Base-by-base conservation (phyloP, 495 filamentous ascomycete species). In the Lasiosphaeriaceae sp. region DNA sequence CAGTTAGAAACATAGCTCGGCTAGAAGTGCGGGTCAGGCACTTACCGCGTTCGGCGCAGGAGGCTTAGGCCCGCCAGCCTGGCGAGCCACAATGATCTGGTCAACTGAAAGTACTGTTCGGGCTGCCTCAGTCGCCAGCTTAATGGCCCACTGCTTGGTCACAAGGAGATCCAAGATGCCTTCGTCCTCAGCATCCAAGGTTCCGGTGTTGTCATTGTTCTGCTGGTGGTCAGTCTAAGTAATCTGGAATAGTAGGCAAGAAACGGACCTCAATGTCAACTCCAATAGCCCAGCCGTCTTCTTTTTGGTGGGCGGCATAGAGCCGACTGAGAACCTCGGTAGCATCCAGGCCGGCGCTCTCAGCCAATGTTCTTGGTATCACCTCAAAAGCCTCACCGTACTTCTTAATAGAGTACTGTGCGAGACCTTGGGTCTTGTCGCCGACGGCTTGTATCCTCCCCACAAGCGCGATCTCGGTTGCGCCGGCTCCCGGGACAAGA, bases 351-450 rank as follows among this genome's bases (percentile, higher is more conserved):
- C 95, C 95, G 31, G 92, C 92, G 53, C 88, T 93, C 71, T 97
- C 95, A 52, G 95, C 95, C 39, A 99, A 77, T 9, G 90, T 96
- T 54, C 92, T 84, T 4, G 95, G 92, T 44, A 99, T 85, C 50
- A 99, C 92, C 73, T 99, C 95, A 69, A 99, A 99, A 16, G 95
- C 92, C 71, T 99, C 94, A 51, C 88, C 95, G 67, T 86, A 99
- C 74, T 99, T 99, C 71, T 89, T 88, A 73, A 99, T 97, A 12
- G 90, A 88, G 67, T 99, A 90, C 75, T 97, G 95, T 24, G 90
- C 83, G 46, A 99, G 75, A 50, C 94, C 95, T 16, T 90, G 89
- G 20, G 94, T 97, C 74, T 86, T 90, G 64, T 97, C 94, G 1
- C 86, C 94, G 55, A 90, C 86, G 44, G 86, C 87, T 61, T 87